Base-by-base conservation (phyloP, 306 rosid species). In the Clitoria ternatea region DNA sequence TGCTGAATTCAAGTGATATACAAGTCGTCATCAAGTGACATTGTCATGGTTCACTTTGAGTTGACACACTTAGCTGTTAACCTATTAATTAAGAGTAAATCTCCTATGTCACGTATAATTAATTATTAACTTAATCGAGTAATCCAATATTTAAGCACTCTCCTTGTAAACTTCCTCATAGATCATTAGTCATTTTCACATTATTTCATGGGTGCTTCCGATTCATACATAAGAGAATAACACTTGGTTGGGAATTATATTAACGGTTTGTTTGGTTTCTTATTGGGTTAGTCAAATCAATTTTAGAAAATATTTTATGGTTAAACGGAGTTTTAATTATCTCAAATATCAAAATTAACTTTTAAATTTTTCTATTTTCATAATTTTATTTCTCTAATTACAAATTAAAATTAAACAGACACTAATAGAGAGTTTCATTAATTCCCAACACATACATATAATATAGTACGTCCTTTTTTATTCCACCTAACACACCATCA, bases 31-130 rank as follows among this genome's bases (percentile, higher is more conserved):
- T 15, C 32, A 65, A 75, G 78, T 69, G 83, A 80, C 85, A 82
- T 9, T 32, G 33, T 36, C 37, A 78, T 77, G 75, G 30, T 54
- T 42, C 39, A 50, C 50, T 56, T 52, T 32, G 61, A 35, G 83
- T 69, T 75, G 72, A 79, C 81, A 76, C 54, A 35, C 70, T 68
- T 80, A 88, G 82, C 83, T 85, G 88, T 82, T 37, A 32, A 32
- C 60, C n/a, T n/a, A 54, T 7, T 4, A 33, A 68, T 56, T 77
- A 74, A 61, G 47, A 78, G 50, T 78, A 75, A 33, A 48, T 18
- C 42, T 39, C 81, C 66, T 60, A 39, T 69, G 54, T 61, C 44
- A 68, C 48, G 69, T 49, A 50, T 23, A 29, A 75, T 30, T 66
- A 66, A 66, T 56, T 30, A 27, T 12, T 47, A 37, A 5, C 5